These are phyloP conservation scores for Linaria vulgaris DNA, from an alignment of 257 asterid genomes.

Conservation along the genomic window DNA sequence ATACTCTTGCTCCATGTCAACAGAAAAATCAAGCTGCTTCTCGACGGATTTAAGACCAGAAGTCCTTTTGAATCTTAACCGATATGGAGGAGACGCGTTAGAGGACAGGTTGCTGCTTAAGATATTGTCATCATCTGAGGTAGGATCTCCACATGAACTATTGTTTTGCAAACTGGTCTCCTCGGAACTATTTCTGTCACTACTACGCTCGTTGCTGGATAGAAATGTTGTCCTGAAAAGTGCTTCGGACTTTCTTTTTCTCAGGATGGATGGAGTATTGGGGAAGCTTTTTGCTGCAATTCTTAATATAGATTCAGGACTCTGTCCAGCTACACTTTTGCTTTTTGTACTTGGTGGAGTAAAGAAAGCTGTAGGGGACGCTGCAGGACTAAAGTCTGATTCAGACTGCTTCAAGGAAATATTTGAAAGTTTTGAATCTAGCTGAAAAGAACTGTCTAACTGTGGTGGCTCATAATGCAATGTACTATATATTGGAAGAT, in stretches of 20 bases:
- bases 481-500: slow-evolving; percentile 50
- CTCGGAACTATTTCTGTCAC: slow-evolving; percentile 32
- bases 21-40: slow-evolving; percentile 84
- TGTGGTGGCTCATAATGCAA: slow-evolving; percentile 74
- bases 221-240: slow-evolving; percentile 34
- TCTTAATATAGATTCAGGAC: slow-evolving; percentile 84
- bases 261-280: slow-evolving; percentile 80
- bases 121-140: slow-evolving; percentile 35
- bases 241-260: slow-evolving; percentile 62
- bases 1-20: slow-evolving; percentile 36
- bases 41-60: slow-evolving; percentile 73
- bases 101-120: slow-evolving; percentile 42
- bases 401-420: slow-evolving; percentile 40
- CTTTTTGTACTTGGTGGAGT: slow-evolving; percentile 70
- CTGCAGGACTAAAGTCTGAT: slow-evolving; percentile 40
- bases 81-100: slow-evolving; percentile 88
- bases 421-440: slow-evolving; percentile 40
- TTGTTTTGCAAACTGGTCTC: slow-evolving; percentile 34
- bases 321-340: slow-evolving; percentile 40
- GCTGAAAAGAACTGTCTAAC: slow-evolving; percentile 34
- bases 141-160: slow-evolving; percentile 31
- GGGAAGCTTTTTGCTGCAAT: slow-evolving; percentile 83
- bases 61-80: slow-evolving; percentile 67
- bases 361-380: slow-evolving; percentile 44
- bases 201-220: slow-evolving; percentile 32